Conservation (phyloP, 1,284 basidiomycete species). For the Golubevia pallescens region DNA sequence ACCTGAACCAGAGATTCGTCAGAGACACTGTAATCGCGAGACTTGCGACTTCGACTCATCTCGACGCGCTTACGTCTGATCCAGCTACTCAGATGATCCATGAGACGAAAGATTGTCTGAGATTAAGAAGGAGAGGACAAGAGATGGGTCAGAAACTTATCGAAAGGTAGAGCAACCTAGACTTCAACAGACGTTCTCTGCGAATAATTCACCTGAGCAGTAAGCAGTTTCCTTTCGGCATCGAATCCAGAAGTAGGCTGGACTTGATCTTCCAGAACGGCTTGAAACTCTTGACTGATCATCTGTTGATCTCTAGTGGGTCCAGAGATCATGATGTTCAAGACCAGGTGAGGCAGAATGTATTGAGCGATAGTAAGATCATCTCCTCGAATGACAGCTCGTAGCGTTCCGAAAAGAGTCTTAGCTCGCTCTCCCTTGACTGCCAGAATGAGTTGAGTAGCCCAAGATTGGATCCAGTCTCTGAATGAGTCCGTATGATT, state of each 20-base stretch:
- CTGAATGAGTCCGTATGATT: constrained; percentile 78
- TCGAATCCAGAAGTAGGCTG: constrained; percentile 30
- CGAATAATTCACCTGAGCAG: too few species aligned
- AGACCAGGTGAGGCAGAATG: constrained; percentile 87
- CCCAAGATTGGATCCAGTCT: constrained; percentile 95
- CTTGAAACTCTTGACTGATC: constrained; percentile 79
- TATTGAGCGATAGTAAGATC: constrained; percentile 90
- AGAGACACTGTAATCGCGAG: constrained; percentile 69
- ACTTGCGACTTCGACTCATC: constrained; percentile 20
- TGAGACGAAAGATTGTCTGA: constrained; percentile 87
- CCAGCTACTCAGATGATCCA: constrained; percentile 95
- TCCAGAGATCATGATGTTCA: constrained; percentile 84
- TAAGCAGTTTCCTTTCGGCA: constrained; percentile 43
- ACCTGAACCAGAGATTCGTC: constrained; percentile 71
- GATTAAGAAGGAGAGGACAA: not conserved
- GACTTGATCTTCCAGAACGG: constrained; percentile 87
- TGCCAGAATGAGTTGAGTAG: constrained; percentile 75
- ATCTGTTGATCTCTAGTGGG: constrained; percentile 71
- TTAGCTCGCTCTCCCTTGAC: constrained; percentile 66
- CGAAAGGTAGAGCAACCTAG: too few species aligned
- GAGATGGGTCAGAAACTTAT: constrained; percentile 4
- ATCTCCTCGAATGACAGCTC: constrained; percentile 79
- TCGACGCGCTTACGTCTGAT: constrained; percentile 69
- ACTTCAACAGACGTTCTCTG: too few species aligned
- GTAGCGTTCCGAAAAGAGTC: constrained; percentile 80